Evolutionary conservation across 2,329 filamentous ascomycete genomes (phyloP).

Genomic region (Xylariales sp.): DNA sequence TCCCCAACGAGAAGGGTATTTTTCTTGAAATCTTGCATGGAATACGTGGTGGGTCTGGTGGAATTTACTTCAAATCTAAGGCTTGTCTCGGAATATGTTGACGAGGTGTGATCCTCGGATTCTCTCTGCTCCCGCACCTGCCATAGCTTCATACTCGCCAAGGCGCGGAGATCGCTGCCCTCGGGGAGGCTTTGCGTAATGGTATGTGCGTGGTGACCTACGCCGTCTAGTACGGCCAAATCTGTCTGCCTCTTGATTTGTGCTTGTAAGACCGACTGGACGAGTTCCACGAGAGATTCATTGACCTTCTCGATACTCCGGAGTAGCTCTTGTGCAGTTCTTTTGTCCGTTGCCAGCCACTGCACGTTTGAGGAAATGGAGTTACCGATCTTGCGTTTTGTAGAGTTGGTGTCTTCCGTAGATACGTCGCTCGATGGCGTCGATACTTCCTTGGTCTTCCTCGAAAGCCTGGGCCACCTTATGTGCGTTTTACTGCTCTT

Average conservation of each 20-base stretch:
- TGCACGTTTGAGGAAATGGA: background rate
- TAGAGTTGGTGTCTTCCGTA: background rate
- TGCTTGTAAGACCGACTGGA: background rate
- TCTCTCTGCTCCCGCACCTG: slow-evolving; percentile 3
- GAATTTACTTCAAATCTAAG: background rate
- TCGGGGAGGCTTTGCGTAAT: background rate
- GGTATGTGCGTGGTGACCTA: background rate
- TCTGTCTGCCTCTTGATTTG: background rate
- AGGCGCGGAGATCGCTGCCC: slow-evolving; percentile 3
- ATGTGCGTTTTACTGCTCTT: background rate
- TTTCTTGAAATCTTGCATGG: slow-evolving; percentile 5
- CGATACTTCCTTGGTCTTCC: background rate
- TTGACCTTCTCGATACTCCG: slow-evolving; percentile 10
- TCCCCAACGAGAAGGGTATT: background rate
- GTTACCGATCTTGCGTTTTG: background rate
- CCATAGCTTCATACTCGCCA: slow-evolving; percentile 7
- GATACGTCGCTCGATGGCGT: background rate
- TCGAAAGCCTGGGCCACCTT: background rate
- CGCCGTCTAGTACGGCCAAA: slow-evolving; percentile 2
- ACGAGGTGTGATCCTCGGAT: slow-evolving; percentile 2
- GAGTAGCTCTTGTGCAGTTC: background rate
- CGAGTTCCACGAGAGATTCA: background rate
- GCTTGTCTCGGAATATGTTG: background rate
- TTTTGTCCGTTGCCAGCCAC: slow-evolving; percentile 1
- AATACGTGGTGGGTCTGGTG: background rate